Conservation (phyloP, 176 grass and related monocot genomes). For the Eremochloa ophiuroides region DNA sequence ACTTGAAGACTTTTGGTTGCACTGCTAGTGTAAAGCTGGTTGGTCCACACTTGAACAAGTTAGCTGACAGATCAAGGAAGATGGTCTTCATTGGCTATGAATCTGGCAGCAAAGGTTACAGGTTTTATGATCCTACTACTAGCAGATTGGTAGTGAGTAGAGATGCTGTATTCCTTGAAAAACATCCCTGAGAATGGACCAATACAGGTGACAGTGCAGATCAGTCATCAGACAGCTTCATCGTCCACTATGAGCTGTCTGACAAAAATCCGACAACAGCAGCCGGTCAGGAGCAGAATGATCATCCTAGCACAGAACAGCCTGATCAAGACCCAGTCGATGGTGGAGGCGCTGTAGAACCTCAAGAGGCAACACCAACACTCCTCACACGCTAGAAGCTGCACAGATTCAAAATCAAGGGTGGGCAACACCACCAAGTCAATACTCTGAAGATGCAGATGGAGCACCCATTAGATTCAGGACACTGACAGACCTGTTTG, state of each 20-base stretch:
- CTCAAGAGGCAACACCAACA: no score
- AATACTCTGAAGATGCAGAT: background rate
- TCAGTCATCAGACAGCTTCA: accelerated
- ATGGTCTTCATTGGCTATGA: background rate
- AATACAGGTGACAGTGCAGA: background rate
- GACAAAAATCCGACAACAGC: background rate
- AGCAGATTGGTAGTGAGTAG: no score
- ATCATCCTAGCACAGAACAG: no score
- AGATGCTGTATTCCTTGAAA: no score
- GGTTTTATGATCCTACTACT: no score
- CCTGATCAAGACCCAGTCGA: no score
- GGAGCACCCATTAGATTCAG: background rate
- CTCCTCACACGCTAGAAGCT: accelerated
- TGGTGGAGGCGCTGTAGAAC: no score
- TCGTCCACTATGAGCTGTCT: accelerated
- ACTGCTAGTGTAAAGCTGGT: background rate
- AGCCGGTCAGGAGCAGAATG: background rate
- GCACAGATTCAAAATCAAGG: background rate
- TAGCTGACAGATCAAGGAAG: background rate
- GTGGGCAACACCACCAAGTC: background rate
- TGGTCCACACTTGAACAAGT: background rate
- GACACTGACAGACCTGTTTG: background rate
- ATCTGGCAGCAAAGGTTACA: background rate
- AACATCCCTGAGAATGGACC: background rate
- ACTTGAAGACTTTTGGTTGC: background rate